phyloP scores from a whole-genome alignment of 352 stramenopile genomes.

The Sclerospora graminicola region DNA sequence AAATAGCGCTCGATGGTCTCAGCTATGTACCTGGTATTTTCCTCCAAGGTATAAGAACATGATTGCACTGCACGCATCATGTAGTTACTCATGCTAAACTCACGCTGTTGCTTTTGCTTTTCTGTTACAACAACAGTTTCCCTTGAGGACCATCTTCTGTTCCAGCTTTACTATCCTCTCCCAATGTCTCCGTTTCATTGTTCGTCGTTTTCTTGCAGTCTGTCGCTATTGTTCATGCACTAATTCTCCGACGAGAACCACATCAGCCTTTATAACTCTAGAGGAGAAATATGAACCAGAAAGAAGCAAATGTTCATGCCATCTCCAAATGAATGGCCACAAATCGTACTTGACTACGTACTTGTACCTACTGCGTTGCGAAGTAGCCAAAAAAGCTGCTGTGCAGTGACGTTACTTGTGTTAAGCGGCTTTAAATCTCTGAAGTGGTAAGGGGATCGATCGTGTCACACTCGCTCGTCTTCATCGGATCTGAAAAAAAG shows the following conservation, averaged over 20 bases:
- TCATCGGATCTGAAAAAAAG: slow-evolving; percentile 6
- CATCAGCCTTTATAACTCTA: slow-evolving; percentile 69
- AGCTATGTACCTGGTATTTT: slow-evolving; percentile 81
- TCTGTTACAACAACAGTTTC: slow-evolving; percentile 14
- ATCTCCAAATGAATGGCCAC: slow-evolving; percentile 5
- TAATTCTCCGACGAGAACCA: slow-evolving; percentile 5
- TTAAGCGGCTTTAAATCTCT: slow-evolving; percentile 20
- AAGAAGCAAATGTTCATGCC: background rate
- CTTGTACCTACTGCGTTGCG: slow-evolving; percentile 47
- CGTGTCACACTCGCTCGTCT: background rate
- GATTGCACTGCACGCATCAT: slow-evolving; percentile 49
- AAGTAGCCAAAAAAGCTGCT: slow-evolving; percentile 52
- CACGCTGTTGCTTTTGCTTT: slow-evolving; percentile 55
- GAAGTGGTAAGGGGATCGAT: slow-evolving; percentile 1
- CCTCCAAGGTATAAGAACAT: slow-evolving; percentile 85
- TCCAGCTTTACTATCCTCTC: slow-evolving; percentile 12
- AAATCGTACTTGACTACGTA: slow-evolving; percentile 16
- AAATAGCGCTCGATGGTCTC: slow-evolving; percentile 91
- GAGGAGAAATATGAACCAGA: slow-evolving; percentile 4
- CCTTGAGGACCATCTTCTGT: background rate
- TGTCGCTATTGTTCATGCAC: background rate
- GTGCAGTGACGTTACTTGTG: slow-evolving; percentile 23
- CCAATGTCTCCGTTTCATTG: slow-evolving; percentile 17
- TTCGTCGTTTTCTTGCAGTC: slow-evolving; percentile 13
- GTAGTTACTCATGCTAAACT: slow-evolving; percentile 77